Evolutionary conservation across 805 yeast species (phyloP).

Genomic region (Wickerhamomyces sydowiorum): DNA sequence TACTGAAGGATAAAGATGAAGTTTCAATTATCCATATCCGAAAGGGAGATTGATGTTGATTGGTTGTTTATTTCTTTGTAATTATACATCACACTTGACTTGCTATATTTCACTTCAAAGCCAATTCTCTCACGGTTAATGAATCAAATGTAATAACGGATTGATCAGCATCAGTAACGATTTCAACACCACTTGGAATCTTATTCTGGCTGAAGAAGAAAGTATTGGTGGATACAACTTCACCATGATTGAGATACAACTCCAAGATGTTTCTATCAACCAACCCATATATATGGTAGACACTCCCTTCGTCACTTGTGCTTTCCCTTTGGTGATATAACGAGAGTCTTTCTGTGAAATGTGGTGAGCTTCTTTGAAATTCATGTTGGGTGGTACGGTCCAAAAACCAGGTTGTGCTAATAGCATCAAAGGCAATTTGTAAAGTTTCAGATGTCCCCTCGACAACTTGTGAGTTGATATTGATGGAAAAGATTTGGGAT

Average conservation of each 20-base stretch:
- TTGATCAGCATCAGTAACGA: constrained; percentile 8
- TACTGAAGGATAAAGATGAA: too few species aligned
- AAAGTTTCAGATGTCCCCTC: constrained; percentile 16
- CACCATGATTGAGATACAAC: constrained; percentile 26
- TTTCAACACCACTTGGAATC: constrained; percentile 10
- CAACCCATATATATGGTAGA: constrained; percentile 24
- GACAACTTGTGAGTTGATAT: constrained; percentile 14
- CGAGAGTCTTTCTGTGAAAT: constrained; percentile 23
- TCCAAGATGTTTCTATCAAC: constrained; percentile 27
- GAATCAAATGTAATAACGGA: background rate
- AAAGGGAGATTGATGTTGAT: too few species aligned
- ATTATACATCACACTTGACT: background rate
- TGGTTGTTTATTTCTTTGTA: background rate
- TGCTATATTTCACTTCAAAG: background rate
- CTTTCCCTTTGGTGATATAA: constrained; percentile 18
- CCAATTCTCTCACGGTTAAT: background rate
- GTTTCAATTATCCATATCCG: too few species aligned
- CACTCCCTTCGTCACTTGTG: constrained; percentile 9
- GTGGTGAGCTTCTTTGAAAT: constrained; percentile 20
- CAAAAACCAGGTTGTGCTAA: constrained; percentile 19
- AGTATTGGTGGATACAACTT: constrained; percentile 22
- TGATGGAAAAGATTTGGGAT: constrained; percentile 11
- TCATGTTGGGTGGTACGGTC: constrained; percentile 20
- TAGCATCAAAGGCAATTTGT: constrained; percentile 22
- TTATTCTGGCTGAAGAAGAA: constrained; percentile 23